These are phyloP conservation scores for Salisapilia sapeloensis DNA, from an alignment of 352 stramenopile genomes.

Conservation along the genomic window DNA sequence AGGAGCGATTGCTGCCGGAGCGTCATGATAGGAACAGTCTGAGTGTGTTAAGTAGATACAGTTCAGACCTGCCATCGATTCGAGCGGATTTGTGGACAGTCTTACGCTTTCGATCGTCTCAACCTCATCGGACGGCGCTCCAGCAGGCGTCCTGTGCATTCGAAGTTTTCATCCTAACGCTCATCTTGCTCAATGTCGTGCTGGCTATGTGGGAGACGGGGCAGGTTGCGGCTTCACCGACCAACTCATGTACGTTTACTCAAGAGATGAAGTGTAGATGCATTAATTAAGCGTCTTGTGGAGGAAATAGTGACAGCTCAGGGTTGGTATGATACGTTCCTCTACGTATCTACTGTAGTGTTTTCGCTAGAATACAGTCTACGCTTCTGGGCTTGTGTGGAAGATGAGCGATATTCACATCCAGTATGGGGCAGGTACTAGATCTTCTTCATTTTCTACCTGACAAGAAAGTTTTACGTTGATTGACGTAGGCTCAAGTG, in stretches of 20 bases:
- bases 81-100: conserved; percentile 56
- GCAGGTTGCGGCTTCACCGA: conserved; percentile 5
- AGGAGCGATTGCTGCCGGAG: too few species aligned
- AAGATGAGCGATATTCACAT: conserved; percentile 44
- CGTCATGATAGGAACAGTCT: too few species aligned
- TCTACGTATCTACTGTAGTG: conserved; percentile 57
- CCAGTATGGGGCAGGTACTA: conserved; percentile 27
- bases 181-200: conserved; percentile 66
- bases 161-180: conserved; percentile 40
- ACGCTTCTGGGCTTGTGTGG: conserved; percentile 67
- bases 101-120: conserved; percentile 52
- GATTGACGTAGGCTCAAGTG: conserved; percentile 30
- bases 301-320: too few species aligned
- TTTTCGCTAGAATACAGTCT: conserved; percentile 65
- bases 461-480: not conserved
- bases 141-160: conserved; percentile 52
- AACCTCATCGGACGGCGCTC: conserved; percentile 30
- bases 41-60: too few species aligned
- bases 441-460: not conserved
- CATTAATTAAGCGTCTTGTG: not conserved
- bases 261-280: conserved; percentile 1
- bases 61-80: conserved; percentile 9
- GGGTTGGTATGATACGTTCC: conserved; percentile 53
- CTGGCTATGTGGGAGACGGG: conserved; percentile 50
- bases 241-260: conserved; percentile 1